These are phyloP conservation scores for Fusarium citri DNA, from an alignment of 2,329 filamentous ascomycete species.

Conservation along the genomic window DNA sequence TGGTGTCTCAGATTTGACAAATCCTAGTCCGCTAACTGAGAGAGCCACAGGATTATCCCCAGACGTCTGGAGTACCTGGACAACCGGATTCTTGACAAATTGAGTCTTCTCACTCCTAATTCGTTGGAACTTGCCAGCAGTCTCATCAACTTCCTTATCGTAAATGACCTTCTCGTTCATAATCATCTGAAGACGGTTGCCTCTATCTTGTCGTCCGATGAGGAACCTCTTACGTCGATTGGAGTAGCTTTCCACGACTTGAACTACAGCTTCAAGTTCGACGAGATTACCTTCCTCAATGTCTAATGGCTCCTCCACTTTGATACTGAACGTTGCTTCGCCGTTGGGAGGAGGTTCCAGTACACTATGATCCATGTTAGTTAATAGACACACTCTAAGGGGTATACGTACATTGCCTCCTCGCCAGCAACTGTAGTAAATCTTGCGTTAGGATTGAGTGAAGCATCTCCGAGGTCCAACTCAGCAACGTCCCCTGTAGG, in stretches of 20 bases:
- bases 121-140: background rate
- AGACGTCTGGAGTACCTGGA: background rate
- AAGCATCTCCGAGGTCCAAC: background rate
- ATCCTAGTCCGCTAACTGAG: background rate
- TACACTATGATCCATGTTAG: background rate
- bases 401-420: background rate
- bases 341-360: background rate
- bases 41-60: background rate
- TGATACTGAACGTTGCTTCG: background rate
- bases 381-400: accelerated
- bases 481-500: background rate
- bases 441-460: background rate
- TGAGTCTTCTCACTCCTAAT: background rate
- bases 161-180: background rate
- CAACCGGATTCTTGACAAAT: background rate
- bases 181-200: background rate
- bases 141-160: background rate
- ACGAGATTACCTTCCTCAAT: background rate
- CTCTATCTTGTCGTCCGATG: background rate
- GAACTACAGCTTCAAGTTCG: background rate
- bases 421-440: background rate
- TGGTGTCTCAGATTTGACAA: background rate
- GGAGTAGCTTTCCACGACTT: background rate
- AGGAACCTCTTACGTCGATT: background rate
- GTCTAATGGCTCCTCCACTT: background rate